phyloP scores from a whole-genome alignment of 805 yeast species.

The Pichia ethanolica region DNA sequence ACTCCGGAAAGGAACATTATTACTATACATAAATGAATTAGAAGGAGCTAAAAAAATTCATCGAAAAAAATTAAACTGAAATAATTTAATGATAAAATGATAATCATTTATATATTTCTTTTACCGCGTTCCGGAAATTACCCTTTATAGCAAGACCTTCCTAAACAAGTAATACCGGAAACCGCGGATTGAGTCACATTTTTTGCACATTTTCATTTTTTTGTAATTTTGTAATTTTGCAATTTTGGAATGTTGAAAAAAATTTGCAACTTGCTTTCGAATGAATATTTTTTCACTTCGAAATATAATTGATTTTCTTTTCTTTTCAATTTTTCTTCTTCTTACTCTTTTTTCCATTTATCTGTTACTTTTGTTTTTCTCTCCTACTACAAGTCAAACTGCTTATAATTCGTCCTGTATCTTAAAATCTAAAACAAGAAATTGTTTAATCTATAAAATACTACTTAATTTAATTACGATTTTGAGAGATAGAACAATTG shows the following conservation, averaged over 20 bases:
- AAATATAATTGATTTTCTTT: too few relatives aligned
- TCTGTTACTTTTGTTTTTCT: too few relatives aligned
- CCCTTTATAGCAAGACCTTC: constrained; percentile 8
- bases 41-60: too few relatives aligned
- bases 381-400: neutral
- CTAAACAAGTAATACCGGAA: constrained; percentile 23
- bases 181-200: constrained; percentile 26
- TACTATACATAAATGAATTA: too few relatives aligned
- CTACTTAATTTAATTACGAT: too few relatives aligned
- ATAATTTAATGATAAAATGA: too few relatives aligned
- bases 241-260: neutral
- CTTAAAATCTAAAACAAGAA: too few relatives aligned
- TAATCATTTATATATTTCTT: neutral
- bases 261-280: neutral
- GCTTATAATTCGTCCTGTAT: too few relatives aligned
- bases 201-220: neutral
- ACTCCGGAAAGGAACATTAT: too few relatives aligned
- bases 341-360: neutral
- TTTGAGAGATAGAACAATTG: neutral
- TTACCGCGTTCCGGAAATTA: constrained; percentile 15
- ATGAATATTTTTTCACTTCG: neutral
- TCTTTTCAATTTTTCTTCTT: neutral
- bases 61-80: too few relatives aligned
- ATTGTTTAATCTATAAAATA: too few relatives aligned
- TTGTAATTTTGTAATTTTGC: neutral